Evolutionary conservation across 441 rosid genomes (phyloP).

Genomic region (Populus trichocarpa): DNA sequence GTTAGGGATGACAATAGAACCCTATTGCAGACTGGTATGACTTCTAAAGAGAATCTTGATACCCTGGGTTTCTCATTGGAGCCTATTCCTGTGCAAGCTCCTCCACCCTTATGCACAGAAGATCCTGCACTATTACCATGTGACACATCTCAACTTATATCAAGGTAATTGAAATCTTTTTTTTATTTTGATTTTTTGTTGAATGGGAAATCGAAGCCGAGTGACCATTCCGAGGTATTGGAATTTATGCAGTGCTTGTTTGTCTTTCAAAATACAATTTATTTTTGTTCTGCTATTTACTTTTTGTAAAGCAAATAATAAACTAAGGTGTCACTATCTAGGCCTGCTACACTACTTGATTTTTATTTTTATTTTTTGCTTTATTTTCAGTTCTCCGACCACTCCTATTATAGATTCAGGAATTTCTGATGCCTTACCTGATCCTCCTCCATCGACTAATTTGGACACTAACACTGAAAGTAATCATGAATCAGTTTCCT

Average conservation of each 20-base stretch:
- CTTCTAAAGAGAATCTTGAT: conserved; percentile 38
- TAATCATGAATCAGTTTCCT: conserved; percentile 28
- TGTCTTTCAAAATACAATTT: background rate
- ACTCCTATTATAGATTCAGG: conserved; percentile 43
- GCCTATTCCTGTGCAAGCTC: conserved; percentile 28
- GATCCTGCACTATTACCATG: conserved; percentile 29
- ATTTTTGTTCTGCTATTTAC: background rate
- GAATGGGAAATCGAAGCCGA: background rate
- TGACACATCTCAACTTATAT: conserved; percentile 43
- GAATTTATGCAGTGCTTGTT: background rate
- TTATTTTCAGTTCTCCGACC: conserved; percentile 51
- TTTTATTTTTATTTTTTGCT: background rate
- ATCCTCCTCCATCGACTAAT: conserved; percentile 32
- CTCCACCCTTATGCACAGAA: conserved; percentile 20
- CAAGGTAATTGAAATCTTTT: conserved; percentile 42
- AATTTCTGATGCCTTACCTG: conserved; percentile 30
- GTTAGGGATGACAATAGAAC: conserved; percentile 72
- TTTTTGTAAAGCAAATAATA: too few relatives aligned
- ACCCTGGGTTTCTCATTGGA: conserved; percentile 55
- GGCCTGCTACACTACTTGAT: background rate
- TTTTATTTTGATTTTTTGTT: background rate
- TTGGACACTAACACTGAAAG: conserved; percentile 32
- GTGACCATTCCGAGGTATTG: background rate
- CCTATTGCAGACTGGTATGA: conserved; percentile 57
- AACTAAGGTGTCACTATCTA: too few relatives aligned